These are phyloP conservation scores for Pleurotus platypus DNA, from an alignment of 768 basidiomycete genomes.

Conservation along the genomic window DNA sequence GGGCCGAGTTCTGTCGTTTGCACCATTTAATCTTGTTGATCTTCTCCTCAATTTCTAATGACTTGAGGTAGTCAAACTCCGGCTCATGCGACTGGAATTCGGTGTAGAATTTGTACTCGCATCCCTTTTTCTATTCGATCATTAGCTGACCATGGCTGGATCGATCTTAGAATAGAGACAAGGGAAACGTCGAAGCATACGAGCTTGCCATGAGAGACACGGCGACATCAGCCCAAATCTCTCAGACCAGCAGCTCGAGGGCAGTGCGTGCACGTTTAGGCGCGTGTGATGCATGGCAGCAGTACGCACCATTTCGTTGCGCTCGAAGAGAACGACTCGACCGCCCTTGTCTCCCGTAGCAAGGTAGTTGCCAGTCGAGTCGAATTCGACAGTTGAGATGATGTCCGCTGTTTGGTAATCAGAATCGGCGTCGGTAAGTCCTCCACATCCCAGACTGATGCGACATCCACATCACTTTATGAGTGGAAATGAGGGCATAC, in stretches of 20 bases:
- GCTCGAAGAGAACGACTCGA: conserved; percentile 96
- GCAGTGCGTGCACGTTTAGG: conserved; percentile 14
- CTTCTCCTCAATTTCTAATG: conserved; percentile 99
- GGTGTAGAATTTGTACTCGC: conserved; percentile 99
- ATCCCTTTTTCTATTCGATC: conserved; percentile 86
- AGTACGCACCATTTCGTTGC: conserved; percentile 82
- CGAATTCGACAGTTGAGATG: conserved; percentile 99
- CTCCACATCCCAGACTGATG: conserved; percentile 13
- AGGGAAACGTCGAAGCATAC: background rate
- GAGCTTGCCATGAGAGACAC: background rate
- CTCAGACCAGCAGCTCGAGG: conserved; percentile 1
- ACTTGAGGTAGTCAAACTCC: conserved; percentile 99
- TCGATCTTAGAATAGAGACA: background rate
- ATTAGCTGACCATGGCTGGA: conserved; percentile 5
- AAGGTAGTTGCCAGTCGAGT: conserved; percentile 98
- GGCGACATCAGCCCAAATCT: background rate
- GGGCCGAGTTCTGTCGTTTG: conserved; percentile 94
- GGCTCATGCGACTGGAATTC: conserved; percentile 99
- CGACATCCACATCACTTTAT: background rate
- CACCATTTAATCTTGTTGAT: conserved; percentile 99
- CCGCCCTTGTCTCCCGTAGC: conserved; percentile 99
- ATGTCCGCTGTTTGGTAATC: conserved; percentile 78
- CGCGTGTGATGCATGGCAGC: conserved; percentile 10
- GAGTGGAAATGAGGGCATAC: conserved; percentile 36
- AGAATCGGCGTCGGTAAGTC: background rate